Conservation (phyloP, 2,329 filamentous ascomycete species). For the Knufia petricola region DNA sequence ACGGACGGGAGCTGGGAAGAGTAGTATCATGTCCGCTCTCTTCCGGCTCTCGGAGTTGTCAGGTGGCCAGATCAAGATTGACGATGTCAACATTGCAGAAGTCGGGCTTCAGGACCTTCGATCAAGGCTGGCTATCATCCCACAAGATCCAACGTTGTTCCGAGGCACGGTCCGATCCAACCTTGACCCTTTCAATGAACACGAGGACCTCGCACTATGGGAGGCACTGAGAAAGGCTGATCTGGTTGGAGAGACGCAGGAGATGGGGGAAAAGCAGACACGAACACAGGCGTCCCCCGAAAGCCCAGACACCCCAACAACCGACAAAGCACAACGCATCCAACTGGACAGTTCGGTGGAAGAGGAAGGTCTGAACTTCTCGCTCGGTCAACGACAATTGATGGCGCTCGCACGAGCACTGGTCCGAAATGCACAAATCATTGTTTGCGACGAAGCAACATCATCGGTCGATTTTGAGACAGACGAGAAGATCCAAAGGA, state of each 20-base stretch:
- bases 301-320: slow-evolving; percentile 19
- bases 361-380: slow-evolving; percentile 93
- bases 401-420: slow-evolving; percentile 90
- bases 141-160: slow-evolving; percentile 23
- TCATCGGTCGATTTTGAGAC: slow-evolving; percentile 92
- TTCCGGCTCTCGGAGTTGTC: slow-evolving; percentile 22
- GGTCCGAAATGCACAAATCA: slow-evolving; percentile 79
- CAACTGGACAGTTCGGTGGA: slow-evolving; percentile 79
- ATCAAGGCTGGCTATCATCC: slow-evolving; percentile 22
- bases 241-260: slow-evolving; percentile 30
- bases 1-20: slow-evolving; percentile 28
- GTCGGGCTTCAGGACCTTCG: slow-evolving; percentile 22
- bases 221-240: slow-evolving; percentile 37
- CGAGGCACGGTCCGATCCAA: slow-evolving; percentile 22
- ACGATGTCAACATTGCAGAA: slow-evolving; percentile 21
- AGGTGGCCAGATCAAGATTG: slow-evolving; percentile 21
- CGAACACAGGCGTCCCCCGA: slow-evolving; percentile 8
- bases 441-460: slow-evolving; percentile 94
- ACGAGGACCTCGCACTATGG: slow-evolving; percentile 26
- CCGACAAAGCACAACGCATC: slow-evolving; percentile 45
- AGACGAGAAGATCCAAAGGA: slow-evolving; percentile 86
- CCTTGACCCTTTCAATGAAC: slow-evolving; percentile 22
- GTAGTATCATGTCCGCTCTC: slow-evolving; percentile 27
- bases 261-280: slow-evolving; percentile 15
- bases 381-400: slow-evolving; percentile 84